Evolutionary conservation across 306 rosid species (phyloP).

Genomic region (Acacia confusa): DNA sequence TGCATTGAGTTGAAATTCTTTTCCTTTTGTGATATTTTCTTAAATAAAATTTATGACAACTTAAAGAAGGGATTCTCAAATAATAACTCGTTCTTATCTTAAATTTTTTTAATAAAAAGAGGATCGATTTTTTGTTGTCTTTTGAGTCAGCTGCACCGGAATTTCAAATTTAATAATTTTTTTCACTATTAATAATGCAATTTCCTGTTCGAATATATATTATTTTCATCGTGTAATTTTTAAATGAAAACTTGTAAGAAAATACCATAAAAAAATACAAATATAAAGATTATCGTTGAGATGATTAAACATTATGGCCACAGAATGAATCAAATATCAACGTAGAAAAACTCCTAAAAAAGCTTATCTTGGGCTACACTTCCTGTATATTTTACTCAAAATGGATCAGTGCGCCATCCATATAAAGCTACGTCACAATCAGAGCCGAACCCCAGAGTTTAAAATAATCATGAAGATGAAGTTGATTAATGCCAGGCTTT

Average conservation of each 20-base stretch:
- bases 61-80: not conserved
- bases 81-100: not conserved
- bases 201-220: not conserved
- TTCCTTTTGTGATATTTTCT: too few species aligned
- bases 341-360: not conserved
- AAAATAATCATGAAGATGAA: conserved; percentile 1
- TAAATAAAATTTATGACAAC: too few species aligned
- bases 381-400: not conserved
- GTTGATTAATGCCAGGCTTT: not conserved
- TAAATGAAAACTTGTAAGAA: not conserved
- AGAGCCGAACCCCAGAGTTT: not conserved
- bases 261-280: too few species aligned
- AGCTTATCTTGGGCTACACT: not conserved
- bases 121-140: too few species aligned
- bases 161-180: not conserved
- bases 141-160: not conserved
- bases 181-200: not conserved
- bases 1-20: not conserved
- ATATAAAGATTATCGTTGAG: not conserved
- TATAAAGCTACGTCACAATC: not conserved
- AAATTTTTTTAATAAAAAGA: too few species aligned
- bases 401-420: not conserved
- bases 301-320: not conserved
- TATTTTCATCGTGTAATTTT: not conserved
- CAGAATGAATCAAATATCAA: not conserved